Base-by-base conservation (phyloP, 805 yeast genomes). In the Maudiozyma turicensis region DNA sequence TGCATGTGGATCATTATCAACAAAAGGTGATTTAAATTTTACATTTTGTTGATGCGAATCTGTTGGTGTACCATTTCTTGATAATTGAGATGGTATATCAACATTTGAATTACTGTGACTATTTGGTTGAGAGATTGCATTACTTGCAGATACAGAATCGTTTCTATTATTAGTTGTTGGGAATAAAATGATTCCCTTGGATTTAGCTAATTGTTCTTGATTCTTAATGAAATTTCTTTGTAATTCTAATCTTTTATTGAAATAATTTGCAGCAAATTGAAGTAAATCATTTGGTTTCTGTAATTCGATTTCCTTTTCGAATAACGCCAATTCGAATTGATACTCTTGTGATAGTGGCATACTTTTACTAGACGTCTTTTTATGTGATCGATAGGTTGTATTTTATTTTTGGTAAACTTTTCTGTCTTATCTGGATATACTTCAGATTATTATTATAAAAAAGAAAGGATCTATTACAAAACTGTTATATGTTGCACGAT, bases 251-350 rank as follows among this genome's bases (percentile, higher is more conserved):
- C 82, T 77, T 45, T 72, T 64, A 59, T 76, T 77, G 70, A 86
- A 86, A 65, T 82, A 83, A 65, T 81, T 77, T 49, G 86, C 83
- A 58, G 90, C 82, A 67, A 84, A 86, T 60, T 85, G 89, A 50
- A 86, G 63, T 10, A 85, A 70, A 59, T 85, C 91, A 11, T 71
- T 60, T 1, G 95, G 95, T 56, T 81, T 77, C 45, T 73, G 70
- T 42, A 64, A 63, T 44, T 70, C 69, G 47, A 78, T 63, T 59
- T 81, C 84, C 59, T 72, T 75, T 63, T 81, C 82, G 61, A 84
- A 79, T 53, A 73, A 78, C 57, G 76, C 75, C 63, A 84, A 72
- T 65, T 82, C 90, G n/a, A 50, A 45, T 49, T 57, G 55, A 44
- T 59, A 61, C 43, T 55, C 61, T 30, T 49, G 52, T 20, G 60